Base-by-base conservation (phyloP, 23 red algal species). In the Gracilariopsis chorda region DNA sequence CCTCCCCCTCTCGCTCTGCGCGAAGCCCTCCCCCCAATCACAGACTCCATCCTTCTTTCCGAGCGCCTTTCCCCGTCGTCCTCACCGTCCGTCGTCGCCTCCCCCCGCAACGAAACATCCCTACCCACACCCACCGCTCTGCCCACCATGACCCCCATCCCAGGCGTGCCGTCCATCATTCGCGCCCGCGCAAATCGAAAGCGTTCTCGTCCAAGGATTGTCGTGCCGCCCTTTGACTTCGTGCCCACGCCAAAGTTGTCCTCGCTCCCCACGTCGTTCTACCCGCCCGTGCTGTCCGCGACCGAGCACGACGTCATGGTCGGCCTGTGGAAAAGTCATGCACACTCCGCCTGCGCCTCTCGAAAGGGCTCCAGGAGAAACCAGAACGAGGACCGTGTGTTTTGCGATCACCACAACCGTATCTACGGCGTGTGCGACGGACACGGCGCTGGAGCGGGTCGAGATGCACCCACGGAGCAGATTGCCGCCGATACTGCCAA, bases 351-450 rank as follows among this genome's bases (percentile, higher is more conserved):
- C 28, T 59, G 53, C 51, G 78, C 78, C 37, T 57, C 47, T 16
- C 53, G 59, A 11, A 27, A 36, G 8, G 78, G 78, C 43, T 59
- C 78, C 27, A 49, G 53, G 25, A 49, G 78, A 30, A 53, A 27
- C 5, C 53, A 65, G 29, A 83, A 83, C 32, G 78, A 83, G 42
- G 78, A 83, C 46, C 78, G 78, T n/a, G 78, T 83, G 16, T 83
- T 83, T 47, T 59, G 53, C 8, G 78, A 83, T 36, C 59, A 59
- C 10, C 24, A 11, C 11, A 9, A 63, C 34, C 34, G 53, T 16
- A 63, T 83, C 40, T 83, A 63, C 78, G 78, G 78, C 78, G 78
- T 83, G 47, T 83, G 78, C 56, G 78, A 83, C 78, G 78, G 78
- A 3, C 78, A 83, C 27, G 78, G 78, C 2, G 78, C 35, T 7